These are phyloP conservation scores for Puccinia hordei DNA, from an alignment of 1,284 basidiomycete species.

Conservation along the genomic window DNA sequence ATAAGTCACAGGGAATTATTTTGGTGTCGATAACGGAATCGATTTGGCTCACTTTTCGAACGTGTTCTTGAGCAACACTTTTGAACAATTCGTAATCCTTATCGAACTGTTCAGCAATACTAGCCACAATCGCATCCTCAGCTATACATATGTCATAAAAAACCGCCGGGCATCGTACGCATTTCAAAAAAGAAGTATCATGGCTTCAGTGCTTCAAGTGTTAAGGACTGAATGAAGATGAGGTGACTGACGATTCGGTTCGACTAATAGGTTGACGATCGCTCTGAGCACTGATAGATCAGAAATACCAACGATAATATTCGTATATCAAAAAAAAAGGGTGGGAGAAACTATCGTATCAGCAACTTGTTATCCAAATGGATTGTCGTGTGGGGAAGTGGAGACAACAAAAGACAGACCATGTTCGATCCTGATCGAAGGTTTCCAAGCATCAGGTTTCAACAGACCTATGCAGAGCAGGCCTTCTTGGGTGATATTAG, in stretches of 20 bases:
- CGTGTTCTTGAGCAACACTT: constrained; percentile 21
- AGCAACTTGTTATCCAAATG: too few species aligned
- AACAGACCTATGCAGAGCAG: constrained; percentile 58
- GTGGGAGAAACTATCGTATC: too few species aligned
- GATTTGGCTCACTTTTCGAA: constrained; percentile 23
- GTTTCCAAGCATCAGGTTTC: constrained; percentile 60
- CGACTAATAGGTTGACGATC: constrained; percentile 40
- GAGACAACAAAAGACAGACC: constrained; percentile 56
- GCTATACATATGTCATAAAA: constrained; percentile 3
- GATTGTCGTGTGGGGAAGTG: background rate
- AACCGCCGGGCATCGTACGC: too few species aligned
- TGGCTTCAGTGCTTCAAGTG: background rate
- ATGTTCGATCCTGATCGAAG: constrained; percentile 58
- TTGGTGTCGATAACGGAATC: background rate
- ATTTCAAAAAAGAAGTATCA: too few species aligned
- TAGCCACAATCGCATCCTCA: constrained; percentile 46
- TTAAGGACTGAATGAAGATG: background rate
- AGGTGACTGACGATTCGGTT: constrained; percentile 35
- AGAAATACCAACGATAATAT: background rate
- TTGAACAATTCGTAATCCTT: constrained; percentile 31
- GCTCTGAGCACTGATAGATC: constrained; percentile 31
- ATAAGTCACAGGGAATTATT: background rate
- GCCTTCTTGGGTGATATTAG: constrained; percentile 59
- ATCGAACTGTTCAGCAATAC: constrained; percentile 37
- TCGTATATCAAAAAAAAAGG: too few species aligned